Percentiles rank a stretch among this genome's conserved stretches.
These are phyloP conservation scores for Tinospora cordifolia DNA, from an alignment of 164 flowering plant species.

Conservation along the genomic window DNA sequence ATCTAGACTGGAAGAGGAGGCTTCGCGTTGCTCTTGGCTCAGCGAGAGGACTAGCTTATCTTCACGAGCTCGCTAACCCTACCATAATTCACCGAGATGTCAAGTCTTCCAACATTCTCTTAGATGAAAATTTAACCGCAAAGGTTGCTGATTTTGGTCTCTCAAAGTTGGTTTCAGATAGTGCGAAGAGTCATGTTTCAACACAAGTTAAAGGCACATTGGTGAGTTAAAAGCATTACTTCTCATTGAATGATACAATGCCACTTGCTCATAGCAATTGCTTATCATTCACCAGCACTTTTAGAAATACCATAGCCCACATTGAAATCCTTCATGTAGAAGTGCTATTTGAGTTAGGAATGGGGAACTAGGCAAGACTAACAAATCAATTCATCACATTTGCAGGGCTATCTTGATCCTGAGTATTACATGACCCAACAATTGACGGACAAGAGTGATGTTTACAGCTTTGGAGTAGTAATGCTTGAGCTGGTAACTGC, in stretches of 20 bases:
- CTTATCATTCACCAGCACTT: too few species aligned
- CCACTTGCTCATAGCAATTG: neutral
- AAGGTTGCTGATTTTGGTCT: slow-evolving; percentile 78
- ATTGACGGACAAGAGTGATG: too few species aligned
- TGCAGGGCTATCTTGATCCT: slow-evolving; percentile 92
- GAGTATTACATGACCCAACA: too few species aligned
- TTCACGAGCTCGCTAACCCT: slow-evolving; percentile 71
- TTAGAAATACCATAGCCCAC: too few species aligned
- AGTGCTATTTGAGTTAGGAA: too few species aligned
- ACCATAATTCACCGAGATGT: slow-evolving; percentile 75
- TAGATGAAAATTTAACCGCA: slow-evolving; percentile 58
- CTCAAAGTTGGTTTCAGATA: slow-evolving; percentile 61
- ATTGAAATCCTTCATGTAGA: too few species aligned
- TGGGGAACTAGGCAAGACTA: neutral
- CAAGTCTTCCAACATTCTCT: slow-evolving; percentile 60
- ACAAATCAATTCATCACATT: neutral
- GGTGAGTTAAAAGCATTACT: slow-evolving; percentile 43
- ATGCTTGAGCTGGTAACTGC: too few species aligned
- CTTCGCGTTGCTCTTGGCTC: slow-evolving; percentile 69
- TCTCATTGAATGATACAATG: neutral
- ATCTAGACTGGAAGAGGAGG: slow-evolving; percentile 70
- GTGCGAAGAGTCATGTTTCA: slow-evolving; percentile 57
- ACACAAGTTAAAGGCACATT: slow-evolving; percentile 77
- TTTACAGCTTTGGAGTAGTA: slow-evolving; percentile 87
- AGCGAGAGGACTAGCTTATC: slow-evolving; percentile 70